Base-by-base conservation (phyloP, 208 protist genomes). In the Trypanosoma brucei region DNA sequence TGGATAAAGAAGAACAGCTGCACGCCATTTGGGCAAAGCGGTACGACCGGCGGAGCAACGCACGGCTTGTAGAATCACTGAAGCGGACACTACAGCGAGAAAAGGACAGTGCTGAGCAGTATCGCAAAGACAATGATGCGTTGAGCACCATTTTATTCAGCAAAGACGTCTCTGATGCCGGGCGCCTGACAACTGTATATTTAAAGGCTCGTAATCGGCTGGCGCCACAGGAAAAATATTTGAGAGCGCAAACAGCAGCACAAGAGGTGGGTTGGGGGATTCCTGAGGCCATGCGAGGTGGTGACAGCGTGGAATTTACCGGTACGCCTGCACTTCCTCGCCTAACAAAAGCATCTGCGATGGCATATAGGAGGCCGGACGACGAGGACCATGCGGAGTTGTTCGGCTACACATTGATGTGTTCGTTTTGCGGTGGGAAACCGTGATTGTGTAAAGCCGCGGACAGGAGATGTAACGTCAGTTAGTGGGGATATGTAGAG, bases 371-470 rank as follows among this genome's bases (percentile, higher is more conserved):
- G 46, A 72, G 79, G 50, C 74, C 77, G 1, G 83, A 86, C 39
- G 83, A 90, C 51, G 71, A 75, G 0, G 83, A 90, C 9, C 79
- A 86, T 50, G 79, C 83, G 9, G 44, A 60, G 22, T 53, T 86
- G 9, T 70, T 86, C 36, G 83, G 83, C 7, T 90, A 84, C 60
- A 46, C 57, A 2, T 42, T 70, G 4, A 38, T 59, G 1, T 37
- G 58, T 13, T 59, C 65, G 0, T 64, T 62, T 48, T 46, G n/a
- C 14, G 33, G 22, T n/a, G 6, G 36, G 36, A 14, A 56, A 45
- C 36, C 22, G 30, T 55, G 35, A 37, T 33, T 37, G 22, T 22
- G 22, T 22, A 22, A 22, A 22, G 22, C 22, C 22, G 22, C 0
- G 22, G 22, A 22, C 22, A 22, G 22, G 22, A 22, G 22, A 22